phyloP scores from a whole-genome alignment of 2,329 filamentous ascomycete genomes.

The Cadophora luteo-olivacea region DNA sequence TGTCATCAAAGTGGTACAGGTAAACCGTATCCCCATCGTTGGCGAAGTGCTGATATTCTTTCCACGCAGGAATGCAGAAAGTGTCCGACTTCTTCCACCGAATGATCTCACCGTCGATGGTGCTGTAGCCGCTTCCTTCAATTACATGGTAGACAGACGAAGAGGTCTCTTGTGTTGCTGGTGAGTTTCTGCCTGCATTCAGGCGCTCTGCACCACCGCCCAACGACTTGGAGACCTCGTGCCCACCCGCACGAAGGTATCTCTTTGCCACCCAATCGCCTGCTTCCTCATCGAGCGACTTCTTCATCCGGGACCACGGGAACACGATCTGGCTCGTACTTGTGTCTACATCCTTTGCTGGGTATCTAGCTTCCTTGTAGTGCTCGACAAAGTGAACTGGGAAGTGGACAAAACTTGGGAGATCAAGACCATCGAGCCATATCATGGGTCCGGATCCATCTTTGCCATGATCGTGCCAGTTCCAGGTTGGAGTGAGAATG shows the following conservation, averaged over 20 bases:
- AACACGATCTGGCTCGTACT: slow-evolving; percentile 50
- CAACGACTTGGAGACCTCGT: slow-evolving; percentile 38
- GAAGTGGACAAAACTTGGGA: slow-evolving; percentile 57
- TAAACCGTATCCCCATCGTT: slow-evolving; percentile 49
- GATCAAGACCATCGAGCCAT: slow-evolving; percentile 63
- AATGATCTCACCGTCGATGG: slow-evolving; percentile 48
- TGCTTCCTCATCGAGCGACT: slow-evolving; percentile 43
- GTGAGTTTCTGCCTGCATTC: slow-evolving; percentile 46
- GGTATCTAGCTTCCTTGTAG: slow-evolving; percentile 55
- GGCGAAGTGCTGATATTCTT: slow-evolving; percentile 55
- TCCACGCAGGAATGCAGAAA: slow-evolving; percentile 61
- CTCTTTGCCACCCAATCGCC: slow-evolving; percentile 43
- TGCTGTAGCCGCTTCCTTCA: slow-evolving; percentile 51
- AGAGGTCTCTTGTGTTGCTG: slow-evolving; percentile 53
- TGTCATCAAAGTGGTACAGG: slow-evolving; percentile 60
- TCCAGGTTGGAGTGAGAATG: slow-evolving; percentile 63
- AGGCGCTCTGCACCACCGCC: slow-evolving; percentile 56
- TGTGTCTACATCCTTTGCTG: slow-evolving; percentile 48
- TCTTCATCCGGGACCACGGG: slow-evolving; percentile 50
- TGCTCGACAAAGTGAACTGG: slow-evolving; percentile 62
- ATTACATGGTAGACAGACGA: slow-evolving; percentile 61
- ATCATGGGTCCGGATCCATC: slow-evolving; percentile 60
- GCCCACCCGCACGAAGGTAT: slow-evolving; percentile 47
- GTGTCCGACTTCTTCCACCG: slow-evolving; percentile 59
- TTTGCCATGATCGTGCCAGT: slow-evolving; percentile 67